Conservation (phyloP, 2,329 filamentous ascomycete genomes). For the Colletotrichum higginsianum region DNA sequence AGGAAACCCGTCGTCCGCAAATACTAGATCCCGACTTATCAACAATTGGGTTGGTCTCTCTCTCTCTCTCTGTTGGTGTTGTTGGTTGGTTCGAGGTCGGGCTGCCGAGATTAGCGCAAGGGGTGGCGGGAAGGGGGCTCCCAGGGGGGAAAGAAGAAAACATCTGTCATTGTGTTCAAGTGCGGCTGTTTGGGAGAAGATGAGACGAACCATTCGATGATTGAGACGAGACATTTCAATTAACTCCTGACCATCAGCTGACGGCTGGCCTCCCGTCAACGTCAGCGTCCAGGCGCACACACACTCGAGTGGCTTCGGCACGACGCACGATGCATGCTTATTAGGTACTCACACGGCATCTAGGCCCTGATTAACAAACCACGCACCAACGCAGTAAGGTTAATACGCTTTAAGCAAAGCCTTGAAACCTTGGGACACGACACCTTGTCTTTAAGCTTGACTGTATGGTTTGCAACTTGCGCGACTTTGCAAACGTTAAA, state of each 20-base stretch:
- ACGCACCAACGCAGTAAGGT: constrained; percentile 15
- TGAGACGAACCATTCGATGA: constrained; percentile 21
- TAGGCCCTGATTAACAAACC: neutral
- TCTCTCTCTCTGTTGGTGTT: too few relatives aligned
- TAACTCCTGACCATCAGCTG: constrained; percentile 33
- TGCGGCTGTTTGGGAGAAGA: neutral
- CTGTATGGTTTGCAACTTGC: constrained; percentile 4
- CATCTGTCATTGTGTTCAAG: constrained; percentile 11
- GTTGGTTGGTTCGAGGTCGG: neutral
- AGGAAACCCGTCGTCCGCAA: neutral
- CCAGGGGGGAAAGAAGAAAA: constrained; percentile 4
- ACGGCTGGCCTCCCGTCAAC: constrained; percentile 11
- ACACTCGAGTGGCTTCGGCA: neutral
- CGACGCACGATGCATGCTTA: neutral
- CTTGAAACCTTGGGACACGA: constrained; percentile 8
- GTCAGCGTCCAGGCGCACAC: neutral
- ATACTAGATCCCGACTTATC: too few relatives aligned
- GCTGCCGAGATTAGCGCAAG: constrained; percentile 5
- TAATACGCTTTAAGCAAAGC: neutral
- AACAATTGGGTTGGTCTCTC: neutral
- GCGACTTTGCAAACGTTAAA: neutral
- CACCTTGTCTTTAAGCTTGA: constrained; percentile 31
- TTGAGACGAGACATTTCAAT: constrained; percentile 36
- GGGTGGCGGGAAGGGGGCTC: constrained; percentile 20
- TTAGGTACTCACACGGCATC: neutral